phyloP scores from a whole-genome alignment of 2,329 filamentous ascomycete species.

The Epicoccum sorghinum region DNA sequence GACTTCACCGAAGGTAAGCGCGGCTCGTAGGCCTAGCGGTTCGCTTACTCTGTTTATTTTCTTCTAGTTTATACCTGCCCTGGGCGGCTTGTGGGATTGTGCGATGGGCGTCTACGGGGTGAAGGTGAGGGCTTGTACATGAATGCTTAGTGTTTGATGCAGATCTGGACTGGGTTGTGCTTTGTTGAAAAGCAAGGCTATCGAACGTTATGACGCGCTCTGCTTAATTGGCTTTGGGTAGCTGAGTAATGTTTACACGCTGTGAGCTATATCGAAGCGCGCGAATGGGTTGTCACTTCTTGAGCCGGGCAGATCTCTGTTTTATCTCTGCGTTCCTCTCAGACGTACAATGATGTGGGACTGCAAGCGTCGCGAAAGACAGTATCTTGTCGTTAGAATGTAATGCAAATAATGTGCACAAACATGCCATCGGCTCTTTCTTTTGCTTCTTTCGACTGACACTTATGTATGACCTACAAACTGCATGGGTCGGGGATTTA shows the following conservation, averaged over 20 bases:
- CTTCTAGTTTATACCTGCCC: conserved; percentile 44
- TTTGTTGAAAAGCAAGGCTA: conserved; percentile 2
- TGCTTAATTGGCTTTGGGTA: conserved; percentile 8
- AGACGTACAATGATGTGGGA: too few relatives aligned
- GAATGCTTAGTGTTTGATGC: not conserved
- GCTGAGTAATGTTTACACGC: conserved; percentile 13
- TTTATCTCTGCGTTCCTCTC: too few relatives aligned
- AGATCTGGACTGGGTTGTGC: not conserved
- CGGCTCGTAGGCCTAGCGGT: conserved; percentile 34
- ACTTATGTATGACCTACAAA: too few relatives aligned
- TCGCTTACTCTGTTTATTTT: conserved; percentile 36
- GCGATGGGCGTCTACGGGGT: conserved; percentile 39
- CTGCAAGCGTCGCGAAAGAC: too few relatives aligned
- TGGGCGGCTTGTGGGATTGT: conserved; percentile 39
- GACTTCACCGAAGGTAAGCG: conserved; percentile 45
- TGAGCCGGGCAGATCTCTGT: too few relatives aligned
- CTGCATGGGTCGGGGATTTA: too few relatives aligned
- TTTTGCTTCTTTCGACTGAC: too few relatives aligned
- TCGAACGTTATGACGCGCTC: conserved; percentile 2
- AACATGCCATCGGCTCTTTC: too few relatives aligned
- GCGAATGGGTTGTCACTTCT: too few relatives aligned
- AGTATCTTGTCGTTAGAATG: too few relatives aligned
- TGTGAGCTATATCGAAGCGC: not conserved
- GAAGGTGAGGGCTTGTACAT: conserved; percentile 14
- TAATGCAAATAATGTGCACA: too few relatives aligned